These are phyloP conservation scores for Pythium phragmiticola DNA, from an alignment of 352 stramenopile species.

Conservation along the genomic window DNA sequence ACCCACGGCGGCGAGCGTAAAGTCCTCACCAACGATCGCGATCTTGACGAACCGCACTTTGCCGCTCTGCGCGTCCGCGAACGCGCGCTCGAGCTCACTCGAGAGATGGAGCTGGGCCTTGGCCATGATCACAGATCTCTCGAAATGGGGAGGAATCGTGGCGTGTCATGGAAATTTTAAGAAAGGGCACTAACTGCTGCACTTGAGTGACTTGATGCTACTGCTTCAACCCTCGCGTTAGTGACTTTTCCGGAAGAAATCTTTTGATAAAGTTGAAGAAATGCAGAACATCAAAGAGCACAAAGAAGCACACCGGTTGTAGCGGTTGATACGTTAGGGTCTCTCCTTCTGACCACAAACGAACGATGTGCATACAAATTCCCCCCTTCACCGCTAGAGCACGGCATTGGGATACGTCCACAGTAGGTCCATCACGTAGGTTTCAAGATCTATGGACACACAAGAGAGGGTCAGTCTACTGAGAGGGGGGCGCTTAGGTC, in stretches of 20 bases:
- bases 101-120: conserved; percentile 61
- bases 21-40: conserved; percentile 57
- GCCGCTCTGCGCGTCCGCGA: conserved; percentile 66
- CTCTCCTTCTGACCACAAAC: not conserved
- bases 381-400: not conserved
- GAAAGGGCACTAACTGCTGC: not conserved
- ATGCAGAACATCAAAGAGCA: not conserved
- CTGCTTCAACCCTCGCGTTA: conserved; percentile 14
- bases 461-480: not conserved
- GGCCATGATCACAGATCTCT: conserved; percentile 39
- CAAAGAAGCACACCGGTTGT: not conserved
- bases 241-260: conserved; percentile 14
- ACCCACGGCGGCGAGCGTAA: conserved; percentile 47
- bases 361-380: not conserved
- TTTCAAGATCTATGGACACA: not conserved
- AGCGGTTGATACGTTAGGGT: no score
- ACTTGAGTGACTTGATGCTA: conserved; percentile 1
- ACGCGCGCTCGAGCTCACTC: conserved; percentile 63
- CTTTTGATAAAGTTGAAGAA: not conserved
- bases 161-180: not conserved
- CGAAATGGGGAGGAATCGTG: not conserved
- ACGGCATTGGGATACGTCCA: not conserved
- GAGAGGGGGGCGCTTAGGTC: not conserved
- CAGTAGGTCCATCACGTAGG: not conserved
- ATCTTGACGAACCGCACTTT: conserved; percentile 73